These are phyloP conservation scores for Psilocybe tampanensis DNA, from an alignment of 768 basidiomycete genomes.

Conservation along the genomic window DNA sequence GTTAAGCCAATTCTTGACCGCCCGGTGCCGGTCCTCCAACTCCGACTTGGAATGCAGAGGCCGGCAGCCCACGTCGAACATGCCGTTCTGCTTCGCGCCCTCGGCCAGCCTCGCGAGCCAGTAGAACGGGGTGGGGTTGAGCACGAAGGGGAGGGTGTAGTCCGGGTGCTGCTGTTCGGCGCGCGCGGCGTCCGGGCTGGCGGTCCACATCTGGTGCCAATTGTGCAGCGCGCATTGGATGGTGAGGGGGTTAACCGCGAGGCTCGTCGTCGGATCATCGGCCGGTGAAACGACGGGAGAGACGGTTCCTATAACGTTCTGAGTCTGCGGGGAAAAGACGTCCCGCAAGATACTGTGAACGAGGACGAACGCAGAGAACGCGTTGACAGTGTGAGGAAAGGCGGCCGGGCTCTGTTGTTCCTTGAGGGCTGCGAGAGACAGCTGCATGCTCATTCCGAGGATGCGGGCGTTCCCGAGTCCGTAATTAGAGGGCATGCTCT, in stretches of 20 bases:
- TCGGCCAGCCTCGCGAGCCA: conserved; percentile 63
- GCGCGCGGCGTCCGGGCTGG: conserved; percentile 34
- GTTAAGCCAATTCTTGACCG: conserved; percentile 53
- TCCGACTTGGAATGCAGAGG: conserved; percentile 12
- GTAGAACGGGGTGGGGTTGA: conserved; percentile 57
- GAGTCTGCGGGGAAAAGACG: conserved; percentile 29
- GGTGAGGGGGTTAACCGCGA: conserved; percentile 24
- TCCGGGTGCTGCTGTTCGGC: conserved; percentile 28
- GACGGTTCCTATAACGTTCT: not conserved
- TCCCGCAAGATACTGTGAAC: conserved; percentile 48
- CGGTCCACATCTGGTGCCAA: conserved; percentile 61
- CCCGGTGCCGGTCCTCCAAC: conserved; percentile 43
- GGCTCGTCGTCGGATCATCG: conserved; percentile 11
- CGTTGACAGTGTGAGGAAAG: conserved; percentile 34
- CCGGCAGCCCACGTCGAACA: conserved; percentile 23
- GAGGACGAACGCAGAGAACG: conserved; percentile 47
- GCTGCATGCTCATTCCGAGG: conserved; percentile 40
- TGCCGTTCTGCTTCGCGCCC: conserved; percentile 53
- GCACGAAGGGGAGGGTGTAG: conserved; percentile 42
- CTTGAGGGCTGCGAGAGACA: conserved; percentile 34
- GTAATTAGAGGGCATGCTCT: conserved; percentile 43
- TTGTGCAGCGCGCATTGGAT: conserved; percentile 58
- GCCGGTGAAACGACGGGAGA: conserved; percentile 1
- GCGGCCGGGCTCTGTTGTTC: conserved; percentile 32
- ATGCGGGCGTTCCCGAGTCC: conserved; percentile 37